A percentile compares a stretch with the other conserved stretches of the same genome.
Conservation (phyloP, 306 rosid species). For the Citrullus colocynthis region DNA sequence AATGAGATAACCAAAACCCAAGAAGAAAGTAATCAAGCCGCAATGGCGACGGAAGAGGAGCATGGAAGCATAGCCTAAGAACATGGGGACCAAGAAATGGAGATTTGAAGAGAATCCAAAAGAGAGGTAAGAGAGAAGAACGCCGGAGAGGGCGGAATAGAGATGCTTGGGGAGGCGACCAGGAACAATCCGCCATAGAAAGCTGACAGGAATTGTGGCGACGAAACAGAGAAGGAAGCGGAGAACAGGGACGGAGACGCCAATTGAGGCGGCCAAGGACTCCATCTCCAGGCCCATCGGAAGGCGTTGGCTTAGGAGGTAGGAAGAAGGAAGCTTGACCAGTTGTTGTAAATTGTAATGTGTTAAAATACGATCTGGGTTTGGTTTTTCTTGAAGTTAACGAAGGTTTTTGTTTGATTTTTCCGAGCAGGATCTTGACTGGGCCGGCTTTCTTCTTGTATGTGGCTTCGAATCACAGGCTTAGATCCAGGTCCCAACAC, state of each 20-base stretch:
- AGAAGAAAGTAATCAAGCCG: constrained; percentile 60
- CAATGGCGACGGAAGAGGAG: constrained; percentile 46
- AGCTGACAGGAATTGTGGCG: constrained; percentile 72
- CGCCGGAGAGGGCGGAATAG: constrained; percentile 61
- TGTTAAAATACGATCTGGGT: no score
- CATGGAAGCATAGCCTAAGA: constrained; percentile 79
- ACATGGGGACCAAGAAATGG: constrained; percentile 67
- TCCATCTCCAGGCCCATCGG: constrained; percentile 64
- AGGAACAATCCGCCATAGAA: constrained; percentile 60
- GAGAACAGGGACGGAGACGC: constrained; percentile 69
- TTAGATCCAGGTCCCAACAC: no score
- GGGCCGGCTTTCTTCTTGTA: no score
- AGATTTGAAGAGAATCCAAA: constrained; percentile 89
- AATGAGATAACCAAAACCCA: constrained; percentile 80
- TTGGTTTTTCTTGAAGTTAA: no score
- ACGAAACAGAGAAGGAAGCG: constrained; percentile 82
- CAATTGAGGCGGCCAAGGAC: constrained; percentile 77
- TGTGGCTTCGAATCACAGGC: no score
- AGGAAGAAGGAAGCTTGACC: no score
- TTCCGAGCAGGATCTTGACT: no score
- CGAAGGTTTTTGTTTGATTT: no score
- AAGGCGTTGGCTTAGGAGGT: background rate
- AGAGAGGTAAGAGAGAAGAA: constrained; percentile 58
- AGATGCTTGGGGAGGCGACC: constrained; percentile 51
- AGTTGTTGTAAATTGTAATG: no score